Conservation (phyloP, 495 filamentous ascomycete species). For the Venustampulla echinocandica region DNA sequence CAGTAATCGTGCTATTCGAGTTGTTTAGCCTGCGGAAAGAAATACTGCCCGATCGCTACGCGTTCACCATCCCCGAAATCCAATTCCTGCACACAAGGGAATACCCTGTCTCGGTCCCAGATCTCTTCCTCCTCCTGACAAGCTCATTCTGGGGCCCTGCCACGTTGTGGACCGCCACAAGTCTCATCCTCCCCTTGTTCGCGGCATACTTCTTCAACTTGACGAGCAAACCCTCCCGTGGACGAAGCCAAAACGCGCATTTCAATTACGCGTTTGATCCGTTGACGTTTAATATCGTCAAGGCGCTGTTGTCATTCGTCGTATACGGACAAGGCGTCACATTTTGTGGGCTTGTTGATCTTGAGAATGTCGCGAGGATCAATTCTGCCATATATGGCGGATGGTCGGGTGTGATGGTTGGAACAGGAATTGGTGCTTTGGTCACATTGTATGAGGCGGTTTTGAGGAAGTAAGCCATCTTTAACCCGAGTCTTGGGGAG, state of each 20-base stretch:
- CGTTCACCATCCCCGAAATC: conserved; percentile 60
- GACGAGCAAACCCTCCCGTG: conserved; percentile 33
- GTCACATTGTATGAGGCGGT: conserved; percentile 76
- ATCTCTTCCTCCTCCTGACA: conserved; percentile 74
- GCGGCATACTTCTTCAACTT: conserved; percentile 86
- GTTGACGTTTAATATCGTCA: conserved; percentile 78
- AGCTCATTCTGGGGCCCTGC: conserved; percentile 74
- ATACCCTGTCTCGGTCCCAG: conserved; percentile 57
- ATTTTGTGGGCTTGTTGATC: conserved; percentile 53
- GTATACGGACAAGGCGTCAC: conserved; percentile 65
- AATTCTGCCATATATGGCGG: conserved; percentile 61
- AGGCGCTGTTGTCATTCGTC: conserved; percentile 68
- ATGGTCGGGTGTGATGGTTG: conserved; percentile 60
- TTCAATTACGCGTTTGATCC: conserved; percentile 63
- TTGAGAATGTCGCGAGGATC: conserved; percentile 50
- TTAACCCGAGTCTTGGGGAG: too few relatives aligned
- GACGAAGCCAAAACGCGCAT: conserved; percentile 22
- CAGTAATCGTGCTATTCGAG: conserved; percentile 57
- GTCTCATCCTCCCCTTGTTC: conserved; percentile 55
- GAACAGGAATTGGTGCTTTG: conserved; percentile 59
- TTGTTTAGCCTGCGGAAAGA: conserved; percentile 48
- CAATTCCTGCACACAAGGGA: conserved; percentile 38
- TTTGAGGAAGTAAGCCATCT: conserved; percentile 54
- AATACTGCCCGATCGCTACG: conserved; percentile 58
- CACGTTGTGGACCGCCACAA: conserved; percentile 67